A percentile compares a stretch with the other conserved stretches of the same genome.
Evolutionary conservation across 2,329 filamentous ascomycete species (phyloP).

Genomic region (Cladosporium sp.): DNA sequence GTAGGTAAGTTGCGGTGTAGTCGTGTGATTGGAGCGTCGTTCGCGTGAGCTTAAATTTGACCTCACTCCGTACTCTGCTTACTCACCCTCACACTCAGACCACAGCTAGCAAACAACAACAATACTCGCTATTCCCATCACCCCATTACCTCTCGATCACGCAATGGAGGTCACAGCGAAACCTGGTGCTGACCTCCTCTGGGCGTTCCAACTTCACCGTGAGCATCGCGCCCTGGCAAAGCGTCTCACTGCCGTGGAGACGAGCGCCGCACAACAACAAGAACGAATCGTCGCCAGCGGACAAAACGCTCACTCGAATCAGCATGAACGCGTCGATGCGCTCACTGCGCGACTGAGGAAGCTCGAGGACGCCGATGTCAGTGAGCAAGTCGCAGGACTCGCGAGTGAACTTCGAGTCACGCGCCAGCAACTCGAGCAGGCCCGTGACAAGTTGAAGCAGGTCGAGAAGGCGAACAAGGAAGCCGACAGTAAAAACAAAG

Average conservation of each 20-base stretch:
- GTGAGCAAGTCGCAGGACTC: conserved; percentile 11
- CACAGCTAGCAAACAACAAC: neutral
- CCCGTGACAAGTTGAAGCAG: neutral
- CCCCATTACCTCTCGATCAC: neutral
- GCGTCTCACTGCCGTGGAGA: conserved; percentile 38
- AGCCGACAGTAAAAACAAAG: neutral
- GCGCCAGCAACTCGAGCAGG: neutral
- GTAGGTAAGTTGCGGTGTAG: neutral
- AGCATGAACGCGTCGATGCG: neutral
- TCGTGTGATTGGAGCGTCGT: neutral
- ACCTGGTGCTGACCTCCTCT: conserved; percentile 34
- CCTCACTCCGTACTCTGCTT: conserved; percentile 14
- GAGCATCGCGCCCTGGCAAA: conserved; percentile 36
- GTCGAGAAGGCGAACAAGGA: conserved; percentile 1
- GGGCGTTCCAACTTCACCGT: conserved; percentile 41
- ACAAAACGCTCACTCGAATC: neutral
- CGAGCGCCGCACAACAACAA: conserved; percentile 3
- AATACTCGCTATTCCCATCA: neutral
- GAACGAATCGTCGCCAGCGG: neutral
- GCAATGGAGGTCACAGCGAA: conserved; percentile 19
- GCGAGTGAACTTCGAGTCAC: neutral
- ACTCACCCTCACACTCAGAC: neutral
- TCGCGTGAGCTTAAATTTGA: conserved; percentile 13
- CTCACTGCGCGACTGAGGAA: conserved; percentile 62
- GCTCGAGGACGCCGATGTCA: conserved; percentile 7